Evolutionary conservation across 2,329 filamentous ascomycete genomes (phyloP), one percentile per base, ranked within the genome.

Genomic region (Phoma sp.): DNA sequence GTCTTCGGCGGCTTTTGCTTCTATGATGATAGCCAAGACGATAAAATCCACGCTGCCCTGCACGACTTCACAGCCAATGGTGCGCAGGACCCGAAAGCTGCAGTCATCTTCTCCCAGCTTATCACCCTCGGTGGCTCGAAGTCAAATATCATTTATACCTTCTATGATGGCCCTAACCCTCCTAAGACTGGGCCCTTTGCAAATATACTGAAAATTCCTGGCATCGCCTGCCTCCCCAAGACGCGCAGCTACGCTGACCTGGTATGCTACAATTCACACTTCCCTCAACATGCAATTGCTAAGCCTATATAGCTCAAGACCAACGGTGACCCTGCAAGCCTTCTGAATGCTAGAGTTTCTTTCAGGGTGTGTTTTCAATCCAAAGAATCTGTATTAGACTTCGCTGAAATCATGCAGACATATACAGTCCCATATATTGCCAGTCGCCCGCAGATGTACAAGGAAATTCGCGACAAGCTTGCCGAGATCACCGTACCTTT

Each of bases 1-100:
- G 68, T 77, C 18, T 78, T 74, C 73, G 76, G 76, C 11, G 76
- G 77, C 2, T 61, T 61, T 4, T 68, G 74, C 3, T 45, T 71
- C n/a, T 78, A 77, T 57, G 63, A 59, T 24, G 52, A 40, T 3
- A 55, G 39, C 7, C 57, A 75, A 24, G 61, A 64, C 0, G 60
- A 68, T 8, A 61, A 66, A 29, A 58, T 77, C n/a, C 71, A 68
- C 52, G 61, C 60, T 25, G 70, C 69, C 5, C 57, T 76, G 13
- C 73, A 76, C 54, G 57, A 70, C 13, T 75, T 74, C 37, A 57
- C 68, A 1, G 60, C 64, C 4, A 55, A 57, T 3, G 64, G 62
- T 8, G 67, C 66, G 11, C 48, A 59, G 9, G 63, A 68, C n/a
- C 58, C 61, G 8, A 68, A 65, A 44, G 59, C 66, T 27, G 61